Conservation (phyloP, 169 alveolate genomes). For the Cryptosporidium parvum region DNA sequence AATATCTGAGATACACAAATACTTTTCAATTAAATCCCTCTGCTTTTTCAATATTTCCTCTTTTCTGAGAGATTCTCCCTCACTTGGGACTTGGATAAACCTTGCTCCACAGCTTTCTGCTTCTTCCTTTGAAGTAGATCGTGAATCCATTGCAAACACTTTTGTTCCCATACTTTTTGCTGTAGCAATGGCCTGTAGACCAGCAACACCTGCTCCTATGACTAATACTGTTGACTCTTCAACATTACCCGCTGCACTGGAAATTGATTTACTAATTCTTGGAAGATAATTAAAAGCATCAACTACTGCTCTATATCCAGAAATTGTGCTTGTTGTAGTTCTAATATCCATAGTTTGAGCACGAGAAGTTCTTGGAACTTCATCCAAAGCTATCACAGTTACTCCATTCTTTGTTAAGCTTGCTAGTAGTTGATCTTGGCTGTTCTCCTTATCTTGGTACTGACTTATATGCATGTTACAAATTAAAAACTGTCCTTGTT, state of each 20-base stretch:
- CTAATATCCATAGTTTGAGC: conserved; percentile 83
- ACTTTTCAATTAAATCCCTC: conserved; percentile 74
- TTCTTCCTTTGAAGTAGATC: conserved; percentile 81
- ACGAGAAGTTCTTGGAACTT: conserved; percentile 83
- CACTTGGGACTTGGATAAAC: conserved; percentile 79
- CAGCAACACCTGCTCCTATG: conserved; percentile 88
- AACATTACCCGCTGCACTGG: conserved; percentile 85
- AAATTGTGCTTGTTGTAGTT: conserved; percentile 82
- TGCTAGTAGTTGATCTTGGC: conserved; percentile 50
- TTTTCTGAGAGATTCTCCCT: conserved; percentile 75
- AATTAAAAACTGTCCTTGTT: conserved; percentile 83
- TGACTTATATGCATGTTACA: conserved; percentile 84
- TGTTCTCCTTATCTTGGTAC: conserved; percentile 77
- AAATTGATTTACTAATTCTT: conserved; percentile 78
- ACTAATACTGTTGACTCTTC: conserved; percentile 83
- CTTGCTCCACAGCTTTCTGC: conserved; percentile 84
- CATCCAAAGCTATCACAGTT: conserved; percentile 82
- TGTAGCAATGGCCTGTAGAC: conserved; percentile 84
- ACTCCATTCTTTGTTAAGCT: conserved; percentile 72
- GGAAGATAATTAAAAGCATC: conserved; percentile 82
- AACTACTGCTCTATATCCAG: conserved; percentile 84
- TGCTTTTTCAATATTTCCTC: conserved; percentile 79
- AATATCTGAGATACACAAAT: conserved; percentile 80
- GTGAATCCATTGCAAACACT: conserved; percentile 82
- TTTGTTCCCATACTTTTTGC: conserved; percentile 83